Evolutionary conservation across 495 filamentous ascomycete species (phyloP), one percentile per base, ranked within the genome.

Genomic region (Penicillium longicatenatum): DNA sequence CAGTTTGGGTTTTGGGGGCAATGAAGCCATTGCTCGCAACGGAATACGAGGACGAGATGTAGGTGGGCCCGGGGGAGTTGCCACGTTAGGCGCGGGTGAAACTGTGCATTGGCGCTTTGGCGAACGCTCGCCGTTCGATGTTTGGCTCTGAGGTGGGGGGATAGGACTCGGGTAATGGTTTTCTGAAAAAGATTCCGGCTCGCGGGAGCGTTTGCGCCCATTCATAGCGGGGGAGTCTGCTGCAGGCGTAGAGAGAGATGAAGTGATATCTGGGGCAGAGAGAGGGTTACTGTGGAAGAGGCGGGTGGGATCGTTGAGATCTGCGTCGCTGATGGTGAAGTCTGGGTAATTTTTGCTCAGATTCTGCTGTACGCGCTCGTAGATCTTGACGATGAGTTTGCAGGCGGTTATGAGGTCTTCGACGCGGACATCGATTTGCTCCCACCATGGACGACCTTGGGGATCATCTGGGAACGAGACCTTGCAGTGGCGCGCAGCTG

Each of bases 371-470:
- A 88, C 86, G 67, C 84, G 83, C 59, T 87, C 81, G 71, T 93
- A 96, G 50, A 91, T 83, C 33, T 88, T 81, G n/a, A 81, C 81
- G 70, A 96, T 86, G 45, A 87, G 72, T 43, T 83, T 82, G 60
- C 90, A 86, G 20, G 89, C 90, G 58, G 82, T 70, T 56, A 78
- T 72, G 65, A 93, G 81, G 68, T 86, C 74, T 55, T 79, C 69
- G 69, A 91, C 64, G 62, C 82, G 65, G 57, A 92, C 79, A 39
- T 83, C 74, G 74, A 89, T 73, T 61, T 84, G 69, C 62, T 89
- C 83, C 94, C 94, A 98, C 94, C 94, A 98, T 1, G 92, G 79
- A 59, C 84, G 80, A n/a, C 88, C 91, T 41, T 82, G 68, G 24
- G 77, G 70, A 55, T 91, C 81, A 66, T 97, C 92, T 30, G 86